Evolutionary conservation across 2,329 filamentous ascomycete species (phyloP).

Genomic region (Atkinsonella hypoxylon): DNA sequence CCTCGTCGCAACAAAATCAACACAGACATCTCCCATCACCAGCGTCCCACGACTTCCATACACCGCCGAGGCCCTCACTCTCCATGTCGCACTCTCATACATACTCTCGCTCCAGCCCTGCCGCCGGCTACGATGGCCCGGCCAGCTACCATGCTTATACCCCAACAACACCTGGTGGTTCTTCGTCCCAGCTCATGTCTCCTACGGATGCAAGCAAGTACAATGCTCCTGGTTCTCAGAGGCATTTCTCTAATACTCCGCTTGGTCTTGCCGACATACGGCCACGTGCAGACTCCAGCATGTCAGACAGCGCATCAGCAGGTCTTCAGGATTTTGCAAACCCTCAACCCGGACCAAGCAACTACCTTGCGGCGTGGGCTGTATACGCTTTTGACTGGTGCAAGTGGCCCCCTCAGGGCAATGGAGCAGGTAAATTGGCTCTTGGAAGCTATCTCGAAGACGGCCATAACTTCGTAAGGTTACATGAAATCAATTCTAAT

Average conservation of each 20-base stretch:
- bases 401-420: conserved; percentile 80
- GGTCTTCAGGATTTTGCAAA: conserved; percentile 54
- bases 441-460: conserved; percentile 95
- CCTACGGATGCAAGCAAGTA: conserved; percentile 42
- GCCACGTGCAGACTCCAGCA: conserved; percentile 69
- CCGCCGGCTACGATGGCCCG: conserved; percentile 42
- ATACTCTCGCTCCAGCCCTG: conserved; percentile 79
- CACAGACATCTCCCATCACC: conserved; percentile 18
- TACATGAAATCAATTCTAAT: background rate
- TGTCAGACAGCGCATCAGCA: conserved; percentile 60
- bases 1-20: conserved; percentile 24
- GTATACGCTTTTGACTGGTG: conserved; percentile 98
- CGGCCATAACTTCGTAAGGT: conserved; percentile 85
- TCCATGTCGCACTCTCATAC: conserved; percentile 58
- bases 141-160: conserved; percentile 46
- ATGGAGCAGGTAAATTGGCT: conserved; percentile 81
- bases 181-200: conserved; percentile 53
- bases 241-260: conserved; percentile 67
- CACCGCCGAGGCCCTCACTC: conserved; percentile 55
- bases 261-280: conserved; percentile 86
- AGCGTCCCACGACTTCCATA: conserved; percentile 44
- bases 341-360: conserved; percentile 64
- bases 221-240: conserved; percentile 43
- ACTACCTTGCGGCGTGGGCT: conserved; percentile 87
- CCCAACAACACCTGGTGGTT: conserved; percentile 51